Evolutionary conservation across 805 yeast species (phyloP).

Genomic region (Suhomyces sp.): DNA sequence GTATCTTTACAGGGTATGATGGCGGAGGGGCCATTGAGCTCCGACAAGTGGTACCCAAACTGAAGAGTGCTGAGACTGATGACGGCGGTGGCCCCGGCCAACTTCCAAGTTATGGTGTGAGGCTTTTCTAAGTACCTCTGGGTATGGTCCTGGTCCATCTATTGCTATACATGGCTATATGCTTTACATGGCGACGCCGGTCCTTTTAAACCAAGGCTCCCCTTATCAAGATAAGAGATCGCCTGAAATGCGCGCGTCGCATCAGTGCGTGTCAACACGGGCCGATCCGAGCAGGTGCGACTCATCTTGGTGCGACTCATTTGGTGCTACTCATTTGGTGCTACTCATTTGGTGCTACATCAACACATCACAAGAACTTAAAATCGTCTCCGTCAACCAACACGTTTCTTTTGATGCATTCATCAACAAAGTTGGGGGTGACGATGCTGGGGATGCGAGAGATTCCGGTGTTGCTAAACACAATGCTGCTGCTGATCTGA

Average conservation of each 20-base stretch:
- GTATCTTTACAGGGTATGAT: constrained; percentile 22
- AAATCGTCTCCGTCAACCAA: constrained; percentile 32
- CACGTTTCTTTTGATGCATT: constrained; percentile 20
- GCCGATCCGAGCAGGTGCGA: neutral
- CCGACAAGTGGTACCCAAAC: constrained; percentile 40
- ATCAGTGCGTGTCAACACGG: neutral
- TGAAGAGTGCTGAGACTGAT: constrained; percentile 36
- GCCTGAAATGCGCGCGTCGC: neutral
- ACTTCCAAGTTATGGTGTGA: constrained; percentile 25
- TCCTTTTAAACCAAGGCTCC: neutral
- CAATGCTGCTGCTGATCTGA: constrained; percentile 8
- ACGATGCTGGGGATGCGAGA: constrained; percentile 35
- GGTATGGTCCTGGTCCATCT: neutral
- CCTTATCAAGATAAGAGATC: neutral
- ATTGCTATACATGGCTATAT: neutral
- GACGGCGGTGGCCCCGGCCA: constrained; percentile 36
- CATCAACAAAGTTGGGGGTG: constrained; percentile 28
- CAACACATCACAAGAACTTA: constrained; percentile 9
- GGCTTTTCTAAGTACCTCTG: constrained; percentile 9
- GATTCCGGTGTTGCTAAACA: constrained; percentile 10
- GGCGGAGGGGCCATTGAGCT: constrained; percentile 33
- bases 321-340: no score
- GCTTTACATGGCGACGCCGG: neutral
- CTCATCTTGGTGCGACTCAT: neutral
- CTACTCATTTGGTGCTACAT: no score